A percentile compares a stretch with the other conserved stretches of the same genome.
These are phyloP conservation scores for Ophiostoma australiae DNA, from an alignment of 2,329 filamentous ascomycete species.

Conservation along the genomic window DNA sequence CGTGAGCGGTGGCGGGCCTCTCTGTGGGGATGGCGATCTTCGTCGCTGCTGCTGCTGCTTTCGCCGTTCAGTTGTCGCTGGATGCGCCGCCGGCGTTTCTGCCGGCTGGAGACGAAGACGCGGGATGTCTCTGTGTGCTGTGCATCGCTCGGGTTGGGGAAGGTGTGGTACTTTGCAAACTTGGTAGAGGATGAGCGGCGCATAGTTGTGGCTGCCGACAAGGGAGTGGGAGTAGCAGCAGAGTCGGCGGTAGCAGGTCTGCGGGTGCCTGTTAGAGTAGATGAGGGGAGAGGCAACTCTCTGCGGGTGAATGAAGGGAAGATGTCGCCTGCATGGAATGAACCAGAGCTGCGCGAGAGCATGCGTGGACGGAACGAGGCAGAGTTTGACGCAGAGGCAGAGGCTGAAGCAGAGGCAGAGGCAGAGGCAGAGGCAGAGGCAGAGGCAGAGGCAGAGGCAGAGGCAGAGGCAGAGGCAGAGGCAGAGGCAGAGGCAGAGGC, in stretches of 20 bases:
- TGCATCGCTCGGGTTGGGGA: constrained; percentile 70
- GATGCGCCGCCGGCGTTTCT: constrained; percentile 26
- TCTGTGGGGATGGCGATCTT: constrained; percentile 21
- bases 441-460: not conserved
- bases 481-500: not conserved
- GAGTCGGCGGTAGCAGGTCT: constrained; percentile 3
- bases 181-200: constrained; percentile 48
- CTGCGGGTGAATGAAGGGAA: constrained; percentile 38
- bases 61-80: not conserved
- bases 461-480: not conserved
- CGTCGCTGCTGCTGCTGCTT: not conserved
- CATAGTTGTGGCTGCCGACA: not conserved
- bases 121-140: constrained; percentile 39
- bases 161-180: constrained; percentile 69
- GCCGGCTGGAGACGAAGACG: not conserved
- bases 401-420: not conserved
- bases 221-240: constrained; percentile 9
- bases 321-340: constrained; percentile 50
- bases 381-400: constrained; percentile 5
- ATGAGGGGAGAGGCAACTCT: constrained; percentile 2
- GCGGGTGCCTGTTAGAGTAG: not conserved
- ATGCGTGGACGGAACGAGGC: constrained; percentile 27
- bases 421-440: not conserved
- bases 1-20: constrained; percentile 23
- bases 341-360: constrained; percentile 36